Conservation (phyloP, 2,329 filamentous ascomycete genomes). For the Trichophyton schoenleinii region DNA sequence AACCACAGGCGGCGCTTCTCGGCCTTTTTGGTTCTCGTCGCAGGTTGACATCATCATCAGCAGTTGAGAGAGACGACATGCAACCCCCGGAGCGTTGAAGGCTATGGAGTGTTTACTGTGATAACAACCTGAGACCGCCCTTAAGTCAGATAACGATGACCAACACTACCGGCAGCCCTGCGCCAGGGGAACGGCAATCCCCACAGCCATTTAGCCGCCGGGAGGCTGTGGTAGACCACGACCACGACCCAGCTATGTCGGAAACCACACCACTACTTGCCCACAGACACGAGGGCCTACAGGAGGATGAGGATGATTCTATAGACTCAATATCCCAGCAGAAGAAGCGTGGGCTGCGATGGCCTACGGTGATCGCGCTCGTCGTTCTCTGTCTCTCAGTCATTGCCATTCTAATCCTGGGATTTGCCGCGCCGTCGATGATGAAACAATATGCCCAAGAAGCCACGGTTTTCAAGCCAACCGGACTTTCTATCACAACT, state of each 20-base stretch:
- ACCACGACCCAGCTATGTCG: slow-evolving; percentile 13
- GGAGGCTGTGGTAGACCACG: background rate
- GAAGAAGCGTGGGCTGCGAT: slow-evolving; percentile 38
- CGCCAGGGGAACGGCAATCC: background rate
- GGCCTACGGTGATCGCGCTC: slow-evolving; percentile 69
- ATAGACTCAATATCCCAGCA: background rate
- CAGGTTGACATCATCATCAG: background rate
- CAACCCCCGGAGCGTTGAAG: background rate
- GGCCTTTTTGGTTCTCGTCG: background rate
- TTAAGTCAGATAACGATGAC: background rate
- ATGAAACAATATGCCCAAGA: slow-evolving; percentile 78
- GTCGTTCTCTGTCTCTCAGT: slow-evolving; percentile 49
- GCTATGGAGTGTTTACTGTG: background rate
- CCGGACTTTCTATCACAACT: slow-evolving; percentile 70
- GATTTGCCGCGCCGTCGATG: slow-evolving; percentile 67
- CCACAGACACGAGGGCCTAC: slow-evolving; percentile 22
- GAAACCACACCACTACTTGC: slow-evolving; percentile 34
- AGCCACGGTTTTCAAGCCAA: slow-evolving; percentile 69
- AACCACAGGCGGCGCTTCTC: background rate
- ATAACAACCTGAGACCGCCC: background rate
- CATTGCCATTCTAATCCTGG: slow-evolving; percentile 59
- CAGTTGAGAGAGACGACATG: background rate
- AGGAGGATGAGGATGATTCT: background rate
- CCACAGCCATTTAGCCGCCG: background rate
- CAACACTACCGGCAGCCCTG: background rate